A percentile compares a stretch with the other conserved stretches of the same genome.
Conservation (phyloP, 495 filamentous ascomycete genomes). For the Cercophora sp. region DNA sequence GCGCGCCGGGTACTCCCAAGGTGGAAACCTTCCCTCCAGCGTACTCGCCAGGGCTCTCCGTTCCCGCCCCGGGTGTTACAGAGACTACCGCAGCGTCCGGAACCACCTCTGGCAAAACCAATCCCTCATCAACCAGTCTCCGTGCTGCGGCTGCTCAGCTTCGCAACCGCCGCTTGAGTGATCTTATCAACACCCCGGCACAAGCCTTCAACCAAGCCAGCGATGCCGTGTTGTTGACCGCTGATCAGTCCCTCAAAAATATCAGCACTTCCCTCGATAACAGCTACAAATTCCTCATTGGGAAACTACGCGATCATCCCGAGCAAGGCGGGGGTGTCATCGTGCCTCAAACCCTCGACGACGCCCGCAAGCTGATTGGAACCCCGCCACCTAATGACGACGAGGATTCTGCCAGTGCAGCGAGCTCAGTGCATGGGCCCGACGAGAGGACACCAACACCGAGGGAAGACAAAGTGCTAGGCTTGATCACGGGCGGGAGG, state of each 20-base stretch:
- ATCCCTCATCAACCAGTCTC: conserved; percentile 36
- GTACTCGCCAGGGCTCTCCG: conserved; percentile 33
- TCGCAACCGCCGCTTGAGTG: conserved; percentile 64
- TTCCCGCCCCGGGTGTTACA: conserved; percentile 4
- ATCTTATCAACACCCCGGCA: conserved; percentile 77
- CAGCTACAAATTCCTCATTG: conserved; percentile 91
- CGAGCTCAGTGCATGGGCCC: conserved; percentile 41
- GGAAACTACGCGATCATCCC: conserved; percentile 70
- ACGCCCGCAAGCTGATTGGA: conserved; percentile 81
- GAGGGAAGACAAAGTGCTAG: conserved; percentile 57
- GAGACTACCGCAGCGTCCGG: conserved; percentile 29
- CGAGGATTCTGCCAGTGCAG: conserved; percentile 50
- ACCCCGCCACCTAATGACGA: conserved; percentile 49
- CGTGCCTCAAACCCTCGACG: conserved; percentile 85
- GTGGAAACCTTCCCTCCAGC: conserved; percentile 49
- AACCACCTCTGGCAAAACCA: conserved; percentile 36
- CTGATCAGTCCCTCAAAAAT: conserved; percentile 85
- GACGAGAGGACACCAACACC: conserved; percentile 36
- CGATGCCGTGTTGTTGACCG: conserved; percentile 77
- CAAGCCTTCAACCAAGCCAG: conserved; percentile 76
- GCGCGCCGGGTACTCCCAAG: conserved; percentile 50
- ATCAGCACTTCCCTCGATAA: conserved; percentile 83
- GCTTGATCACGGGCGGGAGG: conserved; percentile 56
- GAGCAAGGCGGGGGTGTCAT: conserved; percentile 42
- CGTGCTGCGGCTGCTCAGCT: conserved; percentile 43